These are phyloP conservation scores for Pelargonium nanum DNA, from an alignment of 345 rosid genomes.

Conservation along the genomic window DNA sequence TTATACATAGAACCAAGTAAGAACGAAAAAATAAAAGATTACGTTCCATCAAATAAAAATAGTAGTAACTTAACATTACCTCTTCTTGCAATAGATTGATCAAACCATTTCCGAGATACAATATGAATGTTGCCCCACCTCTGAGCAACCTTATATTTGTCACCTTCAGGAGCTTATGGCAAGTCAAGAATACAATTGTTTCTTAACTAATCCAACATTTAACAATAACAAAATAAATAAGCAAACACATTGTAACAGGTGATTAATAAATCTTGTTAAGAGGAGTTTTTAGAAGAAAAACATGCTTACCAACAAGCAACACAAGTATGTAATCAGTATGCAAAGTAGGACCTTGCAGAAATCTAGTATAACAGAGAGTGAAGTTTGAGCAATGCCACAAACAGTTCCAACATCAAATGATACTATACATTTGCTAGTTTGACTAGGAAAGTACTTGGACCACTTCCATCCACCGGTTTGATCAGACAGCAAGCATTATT, in stretches of 20 bases:
- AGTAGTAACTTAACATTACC: constrained; percentile 31
- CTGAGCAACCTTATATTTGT: constrained; percentile 78
- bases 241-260: background rate
- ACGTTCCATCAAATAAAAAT: background rate
- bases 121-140: constrained; percentile 85
- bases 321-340: too few relatives aligned
- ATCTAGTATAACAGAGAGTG: too few relatives aligned
- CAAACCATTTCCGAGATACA: constrained; percentile 77
- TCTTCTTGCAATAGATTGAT: constrained; percentile 68
- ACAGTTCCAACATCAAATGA: too few relatives aligned
- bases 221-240: too few relatives aligned
- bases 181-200: constrained; percentile 36
- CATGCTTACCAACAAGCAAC: too few relatives aligned
- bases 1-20: constrained; percentile 1
- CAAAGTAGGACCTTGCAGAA: too few relatives aligned
- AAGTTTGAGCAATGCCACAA: too few relatives aligned
- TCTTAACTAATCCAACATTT: background rate
- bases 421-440: too few relatives aligned
- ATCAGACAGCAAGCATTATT: too few relatives aligned
- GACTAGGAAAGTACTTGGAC: too few relatives aligned
- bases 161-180: constrained; percentile 75
- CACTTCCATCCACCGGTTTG: too few relatives aligned
- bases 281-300: background rate
- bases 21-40: background rate
- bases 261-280: background rate